phyloP scores from a whole-genome alignment of 2,329 filamentous ascomycete genomes.

The Botrytis fabae region DNA sequence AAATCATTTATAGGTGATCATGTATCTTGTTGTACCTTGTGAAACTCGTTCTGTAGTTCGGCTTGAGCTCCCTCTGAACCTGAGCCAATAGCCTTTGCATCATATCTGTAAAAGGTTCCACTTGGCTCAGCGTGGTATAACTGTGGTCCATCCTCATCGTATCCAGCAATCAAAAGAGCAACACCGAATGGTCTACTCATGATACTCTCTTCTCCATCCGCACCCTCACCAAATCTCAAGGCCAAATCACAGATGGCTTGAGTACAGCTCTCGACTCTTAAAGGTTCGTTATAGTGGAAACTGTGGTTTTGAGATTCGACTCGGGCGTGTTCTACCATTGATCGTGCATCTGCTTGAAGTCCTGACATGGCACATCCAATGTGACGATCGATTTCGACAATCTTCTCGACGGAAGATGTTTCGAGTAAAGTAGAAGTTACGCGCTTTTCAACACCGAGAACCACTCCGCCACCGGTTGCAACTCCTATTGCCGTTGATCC shows the following conservation, averaged over 20 bases:
- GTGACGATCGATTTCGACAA: constrained; percentile 98
- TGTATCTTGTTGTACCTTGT: constrained; percentile 60
- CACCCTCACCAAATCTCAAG: constrained; percentile 93
- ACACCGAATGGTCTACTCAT: constrained; percentile 98
- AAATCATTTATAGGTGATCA: neutral
- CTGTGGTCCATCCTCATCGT: constrained; percentile 94
- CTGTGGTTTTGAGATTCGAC: constrained; percentile 96
- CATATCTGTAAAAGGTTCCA: constrained; percentile 98
- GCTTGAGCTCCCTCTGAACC: constrained; percentile 97
- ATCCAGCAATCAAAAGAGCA: constrained; percentile 91
- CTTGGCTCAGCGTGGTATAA: constrained; percentile 98
- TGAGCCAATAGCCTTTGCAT: constrained; percentile 97
- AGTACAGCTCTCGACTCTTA: constrained; percentile 95
- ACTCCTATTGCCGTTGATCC: constrained; percentile 98
- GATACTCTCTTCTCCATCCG: constrained; percentile 96
- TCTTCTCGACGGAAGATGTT: constrained; percentile 98
- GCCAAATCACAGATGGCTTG: constrained; percentile 98
- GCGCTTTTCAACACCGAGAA: constrained; percentile 98
- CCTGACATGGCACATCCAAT: constrained; percentile 99
- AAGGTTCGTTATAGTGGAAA: constrained; percentile 96
- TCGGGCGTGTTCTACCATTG: constrained; percentile 97
- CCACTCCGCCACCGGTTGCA: constrained; percentile 89
- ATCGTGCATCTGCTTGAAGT: constrained; percentile 93
- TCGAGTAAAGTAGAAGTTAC: constrained; percentile 97
- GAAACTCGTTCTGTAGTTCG: constrained; percentile 97